Percentiles rank a stretch among this genome's conserved stretches.
Evolutionary conservation across 371 early-diverging fungal species (phyloP).

Genomic region (Actinomortierella wolfii): DNA sequence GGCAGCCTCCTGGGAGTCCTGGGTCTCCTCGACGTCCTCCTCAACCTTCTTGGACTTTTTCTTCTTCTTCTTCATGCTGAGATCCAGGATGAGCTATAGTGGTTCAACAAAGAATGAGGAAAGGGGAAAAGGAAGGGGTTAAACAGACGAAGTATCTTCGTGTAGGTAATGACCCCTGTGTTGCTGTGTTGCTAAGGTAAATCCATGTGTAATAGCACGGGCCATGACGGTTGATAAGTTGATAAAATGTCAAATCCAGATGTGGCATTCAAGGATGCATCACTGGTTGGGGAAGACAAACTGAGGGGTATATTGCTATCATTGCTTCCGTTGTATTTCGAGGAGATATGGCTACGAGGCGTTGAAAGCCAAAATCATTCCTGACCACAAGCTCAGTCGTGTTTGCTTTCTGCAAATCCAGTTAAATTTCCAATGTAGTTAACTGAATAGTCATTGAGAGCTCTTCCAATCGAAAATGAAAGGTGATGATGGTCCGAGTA

Average conservation of each 20-base stretch:
- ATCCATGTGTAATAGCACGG: not conserved
- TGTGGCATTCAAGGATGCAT: not conserved
- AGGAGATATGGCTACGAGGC: too few species aligned
- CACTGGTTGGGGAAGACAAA: not conserved
- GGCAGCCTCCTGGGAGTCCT: constrained; percentile 39
- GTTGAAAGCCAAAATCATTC: too few species aligned
- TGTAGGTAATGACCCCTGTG: not conserved
- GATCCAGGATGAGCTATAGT: constrained; percentile 52
- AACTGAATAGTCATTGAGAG: too few species aligned
- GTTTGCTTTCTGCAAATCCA: too few species aligned
- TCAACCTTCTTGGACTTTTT: constrained; percentile 69
- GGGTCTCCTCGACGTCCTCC: constrained; percentile 35
- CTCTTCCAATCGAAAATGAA: too few species aligned
- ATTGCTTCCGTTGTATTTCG: too few species aligned
- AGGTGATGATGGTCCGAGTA: too few species aligned
- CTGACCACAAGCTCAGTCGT: too few species aligned
- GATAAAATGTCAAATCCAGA: not conserved
- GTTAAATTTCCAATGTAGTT: too few species aligned
- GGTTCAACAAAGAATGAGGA: not conserved
- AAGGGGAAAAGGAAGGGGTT: not conserved
- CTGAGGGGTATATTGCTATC: not conserved
- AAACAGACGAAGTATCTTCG: not conserved
- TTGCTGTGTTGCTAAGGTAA: not conserved
- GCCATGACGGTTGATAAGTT: not conserved
- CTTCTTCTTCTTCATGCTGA: constrained; percentile 62